phyloP scores from a whole-genome alignment of 192 early-diverging fungal species.

The Dissophora globulifera region DNA sequence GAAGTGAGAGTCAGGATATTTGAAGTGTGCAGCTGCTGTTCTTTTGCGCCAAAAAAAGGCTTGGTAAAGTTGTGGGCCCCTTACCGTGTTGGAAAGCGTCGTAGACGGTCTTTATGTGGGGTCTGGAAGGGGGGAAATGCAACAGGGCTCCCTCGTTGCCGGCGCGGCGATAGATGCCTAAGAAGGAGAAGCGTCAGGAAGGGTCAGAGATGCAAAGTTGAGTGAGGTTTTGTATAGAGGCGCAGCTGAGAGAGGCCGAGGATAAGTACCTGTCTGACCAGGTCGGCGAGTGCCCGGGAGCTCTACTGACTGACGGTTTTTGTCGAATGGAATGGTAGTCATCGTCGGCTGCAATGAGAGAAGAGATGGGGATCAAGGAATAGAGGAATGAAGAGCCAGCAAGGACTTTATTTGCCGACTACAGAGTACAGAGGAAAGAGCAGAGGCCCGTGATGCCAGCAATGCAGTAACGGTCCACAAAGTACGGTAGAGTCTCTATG shows the following conservation, averaged over 20 bases:
- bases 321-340: conserved; percentile 34
- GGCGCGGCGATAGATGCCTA: conserved; percentile 48
- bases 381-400: too few relatives aligned
- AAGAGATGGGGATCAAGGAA: neutral
- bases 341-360: neutral
- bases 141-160: conserved; percentile 22
- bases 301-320: conserved; percentile 56
- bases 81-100: conserved; percentile 48
- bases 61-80: neutral
- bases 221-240: neutral
- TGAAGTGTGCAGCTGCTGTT: neutral
- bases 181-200: neutral
- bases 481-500: too few relatives aligned
- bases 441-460: too few relatives aligned
- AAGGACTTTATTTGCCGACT: too few relatives aligned
- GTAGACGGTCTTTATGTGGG: conserved; percentile 43
- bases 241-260: neutral
- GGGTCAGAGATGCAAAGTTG: neutral
- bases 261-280: conserved; percentile 61
- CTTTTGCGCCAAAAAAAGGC: too few relatives aligned
- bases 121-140: conserved; percentile 10
- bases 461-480: too few relatives aligned
- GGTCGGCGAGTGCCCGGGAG: conserved; percentile 58
- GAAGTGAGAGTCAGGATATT: too few relatives aligned
- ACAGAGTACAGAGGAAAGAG: too few relatives aligned